Percentiles rank a stretch among this genome's conserved stretches.
phyloP scores from a whole-genome alignment of 2,329 filamentous ascomycete genomes.

The Botrytis hyacinthi region DNA sequence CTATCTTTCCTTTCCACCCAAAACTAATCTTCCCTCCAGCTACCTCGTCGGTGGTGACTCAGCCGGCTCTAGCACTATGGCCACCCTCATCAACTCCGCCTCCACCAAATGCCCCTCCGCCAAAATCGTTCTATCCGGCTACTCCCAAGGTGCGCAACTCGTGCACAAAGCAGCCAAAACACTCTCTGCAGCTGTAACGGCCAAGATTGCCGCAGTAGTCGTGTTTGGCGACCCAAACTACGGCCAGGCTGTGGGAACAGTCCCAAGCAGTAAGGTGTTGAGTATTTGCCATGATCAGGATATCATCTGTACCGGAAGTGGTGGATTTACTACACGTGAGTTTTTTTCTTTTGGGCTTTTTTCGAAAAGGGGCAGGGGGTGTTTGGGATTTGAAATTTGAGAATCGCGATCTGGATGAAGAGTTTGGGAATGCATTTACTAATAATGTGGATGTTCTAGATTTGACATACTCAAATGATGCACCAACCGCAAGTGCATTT shows the following conservation, averaged over 20 bases:
- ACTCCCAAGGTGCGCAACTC: slow-evolving; percentile 45
- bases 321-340: slow-evolving; percentile 10
- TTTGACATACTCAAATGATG: slow-evolving; percentile 43
- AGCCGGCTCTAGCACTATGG: slow-evolving; percentile 23
- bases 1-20: neutral
- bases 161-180: slow-evolving; percentile 43
- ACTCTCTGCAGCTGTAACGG: slow-evolving; percentile 34
- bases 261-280: slow-evolving; percentile 1
- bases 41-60: slow-evolving; percentile 11
- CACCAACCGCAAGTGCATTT: slow-evolving; percentile 42
- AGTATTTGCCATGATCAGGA: slow-evolving; percentile 22
- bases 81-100: slow-evolving; percentile 38
- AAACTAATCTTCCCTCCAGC: neutral
- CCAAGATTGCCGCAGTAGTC: slow-evolving; percentile 42
- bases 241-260: slow-evolving; percentile 3
- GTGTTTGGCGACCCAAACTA: slow-evolving; percentile 46
- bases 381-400: neutral
- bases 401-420: neutral
- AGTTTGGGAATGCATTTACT: slow-evolving; percentile 37
- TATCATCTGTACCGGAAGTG: neutral
- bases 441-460: slow-evolving; percentile 43
- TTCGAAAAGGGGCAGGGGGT: neutral
- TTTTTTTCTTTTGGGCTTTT: neutral
- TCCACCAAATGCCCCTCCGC: slow-evolving; percentile 41
- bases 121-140: slow-evolving; percentile 43